Conservation (phyloP, 345 rosid genomes). For the Eucalyptus decipiens region DNA sequence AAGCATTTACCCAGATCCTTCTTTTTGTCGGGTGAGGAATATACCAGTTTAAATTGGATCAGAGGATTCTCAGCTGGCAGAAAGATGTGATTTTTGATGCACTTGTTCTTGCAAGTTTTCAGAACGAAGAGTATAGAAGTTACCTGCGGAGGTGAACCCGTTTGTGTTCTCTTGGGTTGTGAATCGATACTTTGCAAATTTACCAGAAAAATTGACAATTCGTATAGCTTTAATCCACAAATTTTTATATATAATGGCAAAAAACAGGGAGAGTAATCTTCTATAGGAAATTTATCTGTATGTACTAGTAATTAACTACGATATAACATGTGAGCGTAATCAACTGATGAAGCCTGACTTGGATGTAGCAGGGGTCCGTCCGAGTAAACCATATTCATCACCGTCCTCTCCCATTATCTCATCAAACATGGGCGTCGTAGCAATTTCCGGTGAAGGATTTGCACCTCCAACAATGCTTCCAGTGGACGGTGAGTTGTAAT, state of each 20-base stretch:
- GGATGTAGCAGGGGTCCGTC: neutral
- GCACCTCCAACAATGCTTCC: neutral
- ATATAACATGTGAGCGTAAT: neutral
- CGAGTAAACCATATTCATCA: neutral
- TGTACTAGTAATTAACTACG: neutral
- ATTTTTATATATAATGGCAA: neutral
- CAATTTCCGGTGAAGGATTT: neutral
- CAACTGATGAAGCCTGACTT: neutral
- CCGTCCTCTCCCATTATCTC: neutral
- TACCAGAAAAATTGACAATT: neutral
- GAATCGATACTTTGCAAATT: neutral
- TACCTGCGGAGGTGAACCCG: neutral
- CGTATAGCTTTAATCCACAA: neutral
- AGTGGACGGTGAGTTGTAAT: neutral
- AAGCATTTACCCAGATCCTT: neutral
- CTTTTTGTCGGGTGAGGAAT: no score
- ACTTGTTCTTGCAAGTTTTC: neutral
- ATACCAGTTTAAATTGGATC: neutral
- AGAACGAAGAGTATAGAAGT: neutral
- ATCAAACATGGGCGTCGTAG: neutral
- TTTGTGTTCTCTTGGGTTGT: neutral
- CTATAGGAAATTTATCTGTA: neutral
- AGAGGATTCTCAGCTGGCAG: neutral
- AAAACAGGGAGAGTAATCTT: neutral
- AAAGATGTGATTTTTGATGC: neutral